Evolutionary conservation across 169 alveolate genomes (phyloP).

Genomic region (Prorocentrum cordatum): DNA sequence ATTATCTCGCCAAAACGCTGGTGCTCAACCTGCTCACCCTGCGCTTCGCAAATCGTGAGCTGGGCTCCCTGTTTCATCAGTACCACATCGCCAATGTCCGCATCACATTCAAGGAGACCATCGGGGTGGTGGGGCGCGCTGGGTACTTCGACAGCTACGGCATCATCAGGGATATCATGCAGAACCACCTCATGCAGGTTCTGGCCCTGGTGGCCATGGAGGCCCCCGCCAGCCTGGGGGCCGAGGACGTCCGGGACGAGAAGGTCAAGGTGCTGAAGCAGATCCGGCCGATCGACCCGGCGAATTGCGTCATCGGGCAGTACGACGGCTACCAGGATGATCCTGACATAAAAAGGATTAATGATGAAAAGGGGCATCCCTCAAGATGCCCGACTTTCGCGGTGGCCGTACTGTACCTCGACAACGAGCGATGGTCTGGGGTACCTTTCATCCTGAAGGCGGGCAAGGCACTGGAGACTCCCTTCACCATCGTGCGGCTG

Average conservation of each 20-base stretch:
- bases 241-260: constrained; percentile 58
- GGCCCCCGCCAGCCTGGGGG: constrained; percentile 60
- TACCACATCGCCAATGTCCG: constrained; percentile 48
- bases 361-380: background rate
- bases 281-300: constrained; percentile 10
- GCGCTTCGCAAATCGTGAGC: constrained; percentile 47
- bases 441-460: constrained; percentile 67
- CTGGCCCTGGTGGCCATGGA: constrained; percentile 55
- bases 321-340: constrained; percentile 38
- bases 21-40: constrained; percentile 20
- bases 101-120: constrained; percentile 42
- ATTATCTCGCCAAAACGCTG: constrained; percentile 34
- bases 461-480: constrained; percentile 41
- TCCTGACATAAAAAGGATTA: constrained; percentile 32
- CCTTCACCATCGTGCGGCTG: constrained; percentile 43
- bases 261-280: constrained; percentile 63
- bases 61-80: constrained; percentile 31
- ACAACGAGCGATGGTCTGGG: constrained; percentile 64
- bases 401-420: constrained; percentile 32
- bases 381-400: constrained; percentile 56
- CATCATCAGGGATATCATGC: constrained; percentile 68
- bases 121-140: constrained; percentile 44
- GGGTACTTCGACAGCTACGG: constrained; percentile 63
- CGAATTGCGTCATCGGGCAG: constrained; percentile 62
- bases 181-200: constrained; percentile 68